phyloP scores from a whole-genome alignment of 2,329 filamentous ascomycete genomes.

The Pezicula carpinea region DNA sequence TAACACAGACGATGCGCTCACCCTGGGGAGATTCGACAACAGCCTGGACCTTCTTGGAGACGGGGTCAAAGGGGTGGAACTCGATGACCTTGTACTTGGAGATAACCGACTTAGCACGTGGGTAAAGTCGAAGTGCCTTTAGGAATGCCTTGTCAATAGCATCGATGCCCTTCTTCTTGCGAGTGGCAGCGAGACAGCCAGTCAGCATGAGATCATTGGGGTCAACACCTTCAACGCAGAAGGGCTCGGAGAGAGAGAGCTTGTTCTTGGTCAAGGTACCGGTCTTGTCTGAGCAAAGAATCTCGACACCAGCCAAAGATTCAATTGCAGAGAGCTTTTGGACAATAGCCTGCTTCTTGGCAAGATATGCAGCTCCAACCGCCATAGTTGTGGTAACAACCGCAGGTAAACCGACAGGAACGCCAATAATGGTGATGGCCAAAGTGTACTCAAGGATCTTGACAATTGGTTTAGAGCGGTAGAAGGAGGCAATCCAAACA shows the following conservation, averaged over 20 bases:
- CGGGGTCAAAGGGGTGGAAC: slow-evolving; percentile 85
- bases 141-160: slow-evolving; percentile 94
- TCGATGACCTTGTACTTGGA: slow-evolving; percentile 80
- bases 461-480: slow-evolving; percentile 78
- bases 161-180: slow-evolving; percentile 95
- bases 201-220: slow-evolving; percentile 88
- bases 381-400: slow-evolving; percentile 95
- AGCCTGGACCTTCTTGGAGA: slow-evolving; percentile 88
- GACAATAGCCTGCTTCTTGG: slow-evolving; percentile 89
- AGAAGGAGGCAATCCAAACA: slow-evolving; percentile 85
- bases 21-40: slow-evolving; percentile 79
- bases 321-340: slow-evolving; percentile 91
- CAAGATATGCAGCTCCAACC: slow-evolving; percentile 85
- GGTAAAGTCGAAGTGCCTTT: slow-evolving; percentile 78
- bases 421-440: slow-evolving; percentile 86
- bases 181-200: slow-evolving; percentile 82
- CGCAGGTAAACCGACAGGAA: slow-evolving; percentile 86
- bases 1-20: slow-evolving; percentile 82
- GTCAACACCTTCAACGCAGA: slow-evolving; percentile 75
- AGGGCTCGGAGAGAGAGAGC: slow-evolving; percentile 80
- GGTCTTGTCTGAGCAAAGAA: slow-evolving; percentile 92
- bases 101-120: slow-evolving; percentile 73
- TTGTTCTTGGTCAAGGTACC: slow-evolving; percentile 94
- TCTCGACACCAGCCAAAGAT: slow-evolving; percentile 87
- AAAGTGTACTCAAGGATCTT: slow-evolving; percentile 79